phyloP scores from a whole-genome alignment of 352 stramenopile genomes.

The Globisporangium solare region DNA sequence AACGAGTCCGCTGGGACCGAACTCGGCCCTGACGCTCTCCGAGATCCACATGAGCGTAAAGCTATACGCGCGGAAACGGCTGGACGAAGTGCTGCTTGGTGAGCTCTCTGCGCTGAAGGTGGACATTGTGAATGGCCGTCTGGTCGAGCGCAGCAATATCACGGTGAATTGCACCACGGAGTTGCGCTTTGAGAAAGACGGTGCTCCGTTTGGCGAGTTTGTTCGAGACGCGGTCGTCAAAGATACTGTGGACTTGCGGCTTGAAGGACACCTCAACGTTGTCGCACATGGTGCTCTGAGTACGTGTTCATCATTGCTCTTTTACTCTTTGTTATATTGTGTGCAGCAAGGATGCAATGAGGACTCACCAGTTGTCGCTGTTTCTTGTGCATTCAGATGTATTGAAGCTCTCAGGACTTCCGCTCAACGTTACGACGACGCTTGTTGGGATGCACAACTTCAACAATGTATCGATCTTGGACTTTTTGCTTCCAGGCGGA shows the following conservation, averaged over 20 bases:
- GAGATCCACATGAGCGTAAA: constrained; percentile 59
- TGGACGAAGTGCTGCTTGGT: constrained; percentile 35
- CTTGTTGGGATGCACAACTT: constrained; percentile 68
- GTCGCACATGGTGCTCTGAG: constrained; percentile 59
- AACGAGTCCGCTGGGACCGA: constrained; percentile 53
- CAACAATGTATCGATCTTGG: constrained; percentile 47
- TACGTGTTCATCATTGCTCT: constrained; percentile 16
- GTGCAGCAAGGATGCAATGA: background rate
- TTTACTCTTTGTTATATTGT: background rate
- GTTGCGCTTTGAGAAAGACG: constrained; percentile 34
- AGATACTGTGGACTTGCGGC: constrained; percentile 34
- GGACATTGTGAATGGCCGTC: constrained; percentile 44
- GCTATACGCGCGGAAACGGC: constrained; percentile 24
- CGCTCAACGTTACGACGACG: constrained; percentile 35
- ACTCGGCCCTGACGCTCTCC: constrained; percentile 52
- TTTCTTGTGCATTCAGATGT: constrained; percentile 24
- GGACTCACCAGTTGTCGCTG: background rate
- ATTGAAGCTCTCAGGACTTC: constrained; percentile 43
- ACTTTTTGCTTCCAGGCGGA: constrained; percentile 53
- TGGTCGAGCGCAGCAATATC: constrained; percentile 65
- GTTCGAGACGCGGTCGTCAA: constrained; percentile 60
- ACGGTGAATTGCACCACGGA: constrained; percentile 58
- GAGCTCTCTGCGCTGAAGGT: constrained; percentile 46
- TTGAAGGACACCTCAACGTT: constrained; percentile 56
- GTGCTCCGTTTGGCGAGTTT: constrained; percentile 55